A percentile compares a stretch with the other conserved stretches of the same genome.
These are phyloP conservation scores for Colletotrichum sp. DNA, from an alignment of 2,329 filamentous ascomycete genomes.

Conservation along the genomic window DNA sequence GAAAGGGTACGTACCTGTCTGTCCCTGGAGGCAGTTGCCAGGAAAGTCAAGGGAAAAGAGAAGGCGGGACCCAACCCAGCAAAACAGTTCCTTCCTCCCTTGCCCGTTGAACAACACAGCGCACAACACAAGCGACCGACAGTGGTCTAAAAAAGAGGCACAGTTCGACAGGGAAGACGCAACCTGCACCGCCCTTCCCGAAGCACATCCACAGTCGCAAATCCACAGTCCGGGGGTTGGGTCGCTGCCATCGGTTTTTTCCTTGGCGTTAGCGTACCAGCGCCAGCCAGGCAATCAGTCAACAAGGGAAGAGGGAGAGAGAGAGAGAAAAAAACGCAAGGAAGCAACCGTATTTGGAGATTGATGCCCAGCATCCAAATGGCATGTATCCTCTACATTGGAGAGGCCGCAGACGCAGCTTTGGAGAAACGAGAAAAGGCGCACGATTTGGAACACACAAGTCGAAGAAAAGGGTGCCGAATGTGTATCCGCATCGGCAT, in stretches of 20 bases:
- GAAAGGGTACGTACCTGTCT: neutral
- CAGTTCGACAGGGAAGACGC: neutral
- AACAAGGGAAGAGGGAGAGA: neutral
- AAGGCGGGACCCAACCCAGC: neutral
- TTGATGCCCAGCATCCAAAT: neutral
- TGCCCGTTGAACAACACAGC: neutral
- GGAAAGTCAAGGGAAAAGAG: neutral
- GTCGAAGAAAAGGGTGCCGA: neutral
- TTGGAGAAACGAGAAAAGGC: neutral
- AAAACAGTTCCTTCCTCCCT: neutral
- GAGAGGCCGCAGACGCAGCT: neutral
- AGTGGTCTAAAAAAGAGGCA: neutral
- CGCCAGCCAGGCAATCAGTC: neutral
- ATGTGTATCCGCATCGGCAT: neutral
- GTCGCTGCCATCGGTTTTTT: neutral
- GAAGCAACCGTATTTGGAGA: neutral
- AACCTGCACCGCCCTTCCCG: constrained; percentile 12
- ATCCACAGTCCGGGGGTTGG: neutral
- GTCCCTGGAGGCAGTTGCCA: neutral
- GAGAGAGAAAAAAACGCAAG: neutral
- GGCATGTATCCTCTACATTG: neutral
- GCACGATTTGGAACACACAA: neutral
- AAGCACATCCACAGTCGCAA: neutral
- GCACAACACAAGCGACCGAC: neutral
- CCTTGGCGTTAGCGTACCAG: neutral